These are phyloP conservation scores for Casuarina cunninghamiana DNA, from an alignment of 306 rosid species.

Conservation along the genomic window DNA sequence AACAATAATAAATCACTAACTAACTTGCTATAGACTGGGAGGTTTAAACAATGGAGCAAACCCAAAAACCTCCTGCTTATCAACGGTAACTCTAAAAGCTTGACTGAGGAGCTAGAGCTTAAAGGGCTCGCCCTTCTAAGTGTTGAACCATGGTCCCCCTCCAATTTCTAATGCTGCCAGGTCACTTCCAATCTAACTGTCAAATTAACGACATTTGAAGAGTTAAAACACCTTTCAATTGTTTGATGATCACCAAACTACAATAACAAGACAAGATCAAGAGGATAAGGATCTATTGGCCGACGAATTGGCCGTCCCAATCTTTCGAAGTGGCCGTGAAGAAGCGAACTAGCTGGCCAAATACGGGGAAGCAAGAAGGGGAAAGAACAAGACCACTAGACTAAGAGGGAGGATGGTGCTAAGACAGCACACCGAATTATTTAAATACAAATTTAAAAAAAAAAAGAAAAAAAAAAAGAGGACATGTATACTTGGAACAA, in stretches of 20 bases:
- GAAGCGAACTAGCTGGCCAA: neutral
- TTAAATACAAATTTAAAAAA: too few species aligned
- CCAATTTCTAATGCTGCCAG: conserved; percentile 92
- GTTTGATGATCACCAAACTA: neutral
- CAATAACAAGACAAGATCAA: neutral
- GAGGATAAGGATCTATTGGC: neutral
- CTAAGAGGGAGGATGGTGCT: neutral
- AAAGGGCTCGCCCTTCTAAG: conserved; percentile 76
- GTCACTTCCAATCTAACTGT: conserved; percentile 73
- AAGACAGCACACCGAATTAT: too few species aligned
- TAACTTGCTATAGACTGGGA: conserved; percentile 66
- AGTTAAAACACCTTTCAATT: conserved; percentile 8
- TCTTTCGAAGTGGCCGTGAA: neutral
- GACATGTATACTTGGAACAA: too few species aligned
- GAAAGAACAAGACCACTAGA: neutral
- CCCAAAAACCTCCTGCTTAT: conserved; percentile 48
- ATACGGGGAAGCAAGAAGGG: neutral
- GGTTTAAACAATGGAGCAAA: conserved; percentile 67
- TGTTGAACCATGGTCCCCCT: conserved; percentile 92
- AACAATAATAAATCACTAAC: neutral
- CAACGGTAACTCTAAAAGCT: conserved; percentile 61
- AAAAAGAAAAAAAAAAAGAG: too few species aligned
- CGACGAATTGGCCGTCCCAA: neutral
- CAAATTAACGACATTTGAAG: conserved; percentile 18
- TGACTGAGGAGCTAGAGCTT: conserved; percentile 42